phyloP scores from a whole-genome alignment of 2,329 filamentous ascomycete species.

The Sporothrix dimorphospora region DNA sequence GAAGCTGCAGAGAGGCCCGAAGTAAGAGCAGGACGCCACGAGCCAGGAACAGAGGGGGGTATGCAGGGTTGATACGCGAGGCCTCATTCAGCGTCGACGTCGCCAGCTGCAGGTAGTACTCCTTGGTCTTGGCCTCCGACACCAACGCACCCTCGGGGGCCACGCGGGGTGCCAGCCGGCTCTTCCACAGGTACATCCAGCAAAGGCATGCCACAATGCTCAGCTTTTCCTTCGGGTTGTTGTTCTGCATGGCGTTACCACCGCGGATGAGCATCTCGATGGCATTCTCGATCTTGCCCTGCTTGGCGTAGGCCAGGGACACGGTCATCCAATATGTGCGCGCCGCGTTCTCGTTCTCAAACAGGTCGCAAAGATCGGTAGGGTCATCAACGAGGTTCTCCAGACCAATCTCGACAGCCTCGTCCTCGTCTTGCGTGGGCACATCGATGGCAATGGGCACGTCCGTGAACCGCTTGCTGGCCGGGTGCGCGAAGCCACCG shows the following conservation, averaged over 20 bases:
- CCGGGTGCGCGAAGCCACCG: constrained; percentile 46
- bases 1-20: constrained; percentile 80
- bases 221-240: constrained; percentile 78
- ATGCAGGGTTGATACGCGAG: constrained; percentile 89
- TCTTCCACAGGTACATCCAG: constrained; percentile 91
- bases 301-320: constrained; percentile 93
- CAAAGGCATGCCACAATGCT: constrained; percentile 82
- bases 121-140: constrained; percentile 84
- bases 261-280: constrained; percentile 76
- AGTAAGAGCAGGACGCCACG: constrained; percentile 87
- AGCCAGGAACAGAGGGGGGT: constrained; percentile 87
- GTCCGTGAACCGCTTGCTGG: constrained; percentile 64
- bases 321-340: constrained; percentile 99
- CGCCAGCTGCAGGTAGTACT: constrained; percentile 88
- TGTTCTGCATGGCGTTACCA: constrained; percentile 69
- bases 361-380: constrained; percentile 89
- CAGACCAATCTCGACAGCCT: constrained; percentile 89
- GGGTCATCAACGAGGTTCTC: constrained; percentile 90
- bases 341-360: constrained; percentile 90
- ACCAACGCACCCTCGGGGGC: constrained; percentile 64
- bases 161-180: constrained; percentile 72
- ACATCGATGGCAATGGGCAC: constrained; percentile 69
- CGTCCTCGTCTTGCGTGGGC: constrained; percentile 67
- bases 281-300: constrained; percentile 85
- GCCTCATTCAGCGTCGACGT: constrained; percentile 93